Percentiles rank a stretch among this genome's conserved stretches.
Evolutionary conservation across 2,329 filamentous ascomycete genomes (phyloP).

Genomic region (Exophiala viscosa): DNA sequence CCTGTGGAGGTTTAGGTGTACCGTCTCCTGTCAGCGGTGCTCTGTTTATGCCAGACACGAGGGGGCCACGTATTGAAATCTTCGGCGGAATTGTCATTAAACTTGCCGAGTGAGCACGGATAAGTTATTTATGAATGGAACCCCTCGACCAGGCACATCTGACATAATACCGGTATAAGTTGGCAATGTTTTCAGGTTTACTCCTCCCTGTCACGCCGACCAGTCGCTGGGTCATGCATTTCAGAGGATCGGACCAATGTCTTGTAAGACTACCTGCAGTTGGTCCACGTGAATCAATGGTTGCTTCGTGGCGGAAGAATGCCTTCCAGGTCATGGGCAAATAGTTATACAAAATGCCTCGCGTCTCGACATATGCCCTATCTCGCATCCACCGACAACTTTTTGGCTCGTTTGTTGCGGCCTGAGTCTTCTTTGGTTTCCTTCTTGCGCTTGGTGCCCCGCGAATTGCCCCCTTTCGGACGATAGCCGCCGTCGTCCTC

Average conservation of each 20-base stretch:
- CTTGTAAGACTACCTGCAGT: no score
- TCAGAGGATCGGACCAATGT: no score
- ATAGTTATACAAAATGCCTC: background rate
- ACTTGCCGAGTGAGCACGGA: slow-evolving; percentile 1
- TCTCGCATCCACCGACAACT: slow-evolving; percentile 21
- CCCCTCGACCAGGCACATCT: background rate
- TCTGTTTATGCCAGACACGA: background rate
- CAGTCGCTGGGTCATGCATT: no score
- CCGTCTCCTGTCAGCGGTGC: background rate
- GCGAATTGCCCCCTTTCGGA: slow-evolving; percentile 44
- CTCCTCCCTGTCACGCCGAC: no score
- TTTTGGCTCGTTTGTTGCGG: slow-evolving; percentile 23
- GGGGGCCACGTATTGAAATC: background rate
- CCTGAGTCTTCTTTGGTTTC: slow-evolving; percentile 23
- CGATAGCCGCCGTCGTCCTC: slow-evolving; percentile 47
- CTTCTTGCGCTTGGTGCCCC: slow-evolving; percentile 39
- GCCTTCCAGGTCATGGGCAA: no score
- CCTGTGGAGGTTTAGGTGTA: background rate
- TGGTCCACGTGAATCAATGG: no score
- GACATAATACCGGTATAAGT: slow-evolving; percentile 1
- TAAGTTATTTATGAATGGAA: background rate
- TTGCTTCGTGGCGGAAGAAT: no score
- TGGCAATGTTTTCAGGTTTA: background rate
- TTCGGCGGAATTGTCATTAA: slow-evolving; percentile 1
- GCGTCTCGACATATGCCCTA: background rate